A percentile compares a stretch with the other conserved stretches of the same genome.
These are phyloP conservation scores for Vicia sativa DNA, from an alignment of 306 rosid genomes.

Conservation along the genomic window DNA sequence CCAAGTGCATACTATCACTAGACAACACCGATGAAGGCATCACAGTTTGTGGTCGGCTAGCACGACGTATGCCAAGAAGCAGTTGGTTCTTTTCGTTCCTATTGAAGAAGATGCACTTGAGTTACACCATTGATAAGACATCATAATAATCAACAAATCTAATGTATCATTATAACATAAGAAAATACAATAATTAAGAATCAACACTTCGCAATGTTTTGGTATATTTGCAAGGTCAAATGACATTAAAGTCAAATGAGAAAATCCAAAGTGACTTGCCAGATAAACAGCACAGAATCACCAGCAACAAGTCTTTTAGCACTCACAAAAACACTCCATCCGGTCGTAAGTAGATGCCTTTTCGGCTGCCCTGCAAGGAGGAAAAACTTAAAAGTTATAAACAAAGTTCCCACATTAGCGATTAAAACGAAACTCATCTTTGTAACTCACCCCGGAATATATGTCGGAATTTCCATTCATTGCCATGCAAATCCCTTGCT, in stretches of 20 bases:
- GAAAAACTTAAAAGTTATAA: slow-evolving; percentile 10
- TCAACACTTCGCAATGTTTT: too few species aligned
- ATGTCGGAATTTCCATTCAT: slow-evolving; percentile 98
- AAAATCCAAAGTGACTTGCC: slow-evolving; percentile 64
- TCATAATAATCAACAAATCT: not conserved
- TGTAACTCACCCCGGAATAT: slow-evolving; percentile 88
- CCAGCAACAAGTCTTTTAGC: slow-evolving; percentile 97
- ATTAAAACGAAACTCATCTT: slow-evolving; percentile 10
- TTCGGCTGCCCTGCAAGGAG: slow-evolving; percentile 89
- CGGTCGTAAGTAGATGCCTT: slow-evolving; percentile 97
- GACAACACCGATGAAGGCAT: slow-evolving; percentile 99
- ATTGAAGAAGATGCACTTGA: slow-evolving; percentile 16
- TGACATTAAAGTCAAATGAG: too few species aligned
- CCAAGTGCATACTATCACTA: slow-evolving; percentile 99
- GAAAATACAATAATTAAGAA: too few species aligned
- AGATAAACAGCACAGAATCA: slow-evolving; percentile 93
- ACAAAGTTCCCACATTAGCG: slow-evolving; percentile 1
- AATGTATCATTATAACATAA: not conserved
- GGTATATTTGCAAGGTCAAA: too few species aligned
- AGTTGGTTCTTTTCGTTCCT: slow-evolving; percentile 98
- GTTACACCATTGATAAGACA: slow-evolving; percentile 24
- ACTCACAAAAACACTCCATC: slow-evolving; percentile 99
- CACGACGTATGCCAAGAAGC: slow-evolving; percentile 89
- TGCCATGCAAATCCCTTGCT: slow-evolving; percentile 95
- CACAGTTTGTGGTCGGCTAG: slow-evolving; percentile 91